These are phyloP conservation scores for Vaccinium darrowii DNA, from an alignment of 148 eudicot genomes.

Conservation along the genomic window DNA sequence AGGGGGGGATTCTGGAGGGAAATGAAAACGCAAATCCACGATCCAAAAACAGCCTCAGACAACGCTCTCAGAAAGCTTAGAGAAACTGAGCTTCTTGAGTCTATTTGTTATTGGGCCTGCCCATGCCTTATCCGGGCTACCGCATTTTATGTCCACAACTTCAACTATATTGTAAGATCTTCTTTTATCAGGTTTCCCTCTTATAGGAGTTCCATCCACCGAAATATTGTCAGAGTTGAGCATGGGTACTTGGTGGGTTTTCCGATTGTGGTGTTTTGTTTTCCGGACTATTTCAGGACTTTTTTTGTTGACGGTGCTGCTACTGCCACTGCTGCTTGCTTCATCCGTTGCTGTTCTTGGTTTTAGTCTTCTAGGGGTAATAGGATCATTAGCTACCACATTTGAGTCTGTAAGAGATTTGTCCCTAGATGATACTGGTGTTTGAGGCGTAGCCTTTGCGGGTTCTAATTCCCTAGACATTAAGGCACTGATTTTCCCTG, in stretches of 20 bases:
- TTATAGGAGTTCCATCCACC: constrained; percentile 60
- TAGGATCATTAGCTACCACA: constrained; percentile 20
- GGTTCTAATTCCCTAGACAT: constrained; percentile 74
- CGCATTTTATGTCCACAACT: constrained; percentile 74
- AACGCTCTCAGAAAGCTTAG: constrained; percentile 64
- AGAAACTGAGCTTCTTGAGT: constrained; percentile 70
- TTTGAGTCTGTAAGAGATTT: constrained; percentile 18
- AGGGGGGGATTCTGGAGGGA: background rate
- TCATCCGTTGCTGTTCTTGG: constrained; percentile 45
- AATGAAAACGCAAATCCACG: background rate
- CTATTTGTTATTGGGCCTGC: constrained; percentile 42
- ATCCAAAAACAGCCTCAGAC: constrained; percentile 1
- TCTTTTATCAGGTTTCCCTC: constrained; percentile 48
- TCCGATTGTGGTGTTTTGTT: constrained; percentile 33
- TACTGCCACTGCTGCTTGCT: constrained; percentile 47
- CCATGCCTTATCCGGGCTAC: constrained; percentile 41
- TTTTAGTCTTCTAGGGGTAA: constrained; percentile 36
- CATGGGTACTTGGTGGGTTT: constrained; percentile 58
- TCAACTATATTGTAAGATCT: constrained; percentile 49
- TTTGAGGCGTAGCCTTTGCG: constrained; percentile 27
- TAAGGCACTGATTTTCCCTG: constrained; percentile 69
- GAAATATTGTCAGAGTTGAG: constrained; percentile 56
- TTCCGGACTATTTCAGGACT: constrained; percentile 35
- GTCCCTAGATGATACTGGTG: constrained; percentile 21
- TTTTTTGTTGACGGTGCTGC: constrained; percentile 23